Evolutionary conservation across 1,284 basidiomycete genomes (phyloP).

Genomic region (Trichosporon inkin): DNA sequence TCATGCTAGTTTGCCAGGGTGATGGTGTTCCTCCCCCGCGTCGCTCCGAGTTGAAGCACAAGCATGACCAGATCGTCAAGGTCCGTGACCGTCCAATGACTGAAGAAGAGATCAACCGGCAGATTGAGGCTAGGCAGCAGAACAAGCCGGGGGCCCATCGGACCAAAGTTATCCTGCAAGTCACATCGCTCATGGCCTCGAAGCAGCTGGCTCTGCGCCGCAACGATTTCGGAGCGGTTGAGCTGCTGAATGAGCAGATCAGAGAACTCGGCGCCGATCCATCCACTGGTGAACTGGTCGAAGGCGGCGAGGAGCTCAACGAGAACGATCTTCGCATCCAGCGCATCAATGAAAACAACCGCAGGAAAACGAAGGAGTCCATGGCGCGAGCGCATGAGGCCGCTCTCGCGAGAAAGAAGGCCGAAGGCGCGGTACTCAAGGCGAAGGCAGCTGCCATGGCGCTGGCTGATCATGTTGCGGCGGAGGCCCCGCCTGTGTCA

Average conservation of each 20-base stretch:
- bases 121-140: slow-evolving; percentile 55
- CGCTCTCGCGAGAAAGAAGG: slow-evolving; percentile 64
- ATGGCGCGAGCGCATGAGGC: slow-evolving; percentile 70
- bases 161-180: slow-evolving; percentile 57
- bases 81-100: slow-evolving; percentile 63
- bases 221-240: slow-evolving; percentile 61
- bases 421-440: slow-evolving; percentile 42
- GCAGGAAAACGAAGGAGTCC: slow-evolving; percentile 70
- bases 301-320: slow-evolving; percentile 39
- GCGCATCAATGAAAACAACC: slow-evolving; percentile 81
- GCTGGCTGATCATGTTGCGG: slow-evolving; percentile 16
- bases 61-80: slow-evolving; percentile 60
- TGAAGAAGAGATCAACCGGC: slow-evolving; percentile 65
- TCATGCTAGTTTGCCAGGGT: slow-evolving; percentile 53
- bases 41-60: slow-evolving; percentile 62
- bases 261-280: slow-evolving; percentile 55
- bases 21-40: slow-evolving; percentile 66
- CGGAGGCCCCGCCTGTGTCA: slow-evolving; percentile 23
- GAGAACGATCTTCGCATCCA: slow-evolving; percentile 60
- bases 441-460: slow-evolving; percentile 24
- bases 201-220: slow-evolving; percentile 67
- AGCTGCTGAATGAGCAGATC: slow-evolving; percentile 61
- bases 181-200: slow-evolving; percentile 53
- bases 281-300: slow-evolving; percentile 31
- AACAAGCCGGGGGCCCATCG: slow-evolving; percentile 49